phyloP scores from a whole-genome alignment of 805 yeast species.

The Saccharomycopsis oosterbeekiorum region DNA sequence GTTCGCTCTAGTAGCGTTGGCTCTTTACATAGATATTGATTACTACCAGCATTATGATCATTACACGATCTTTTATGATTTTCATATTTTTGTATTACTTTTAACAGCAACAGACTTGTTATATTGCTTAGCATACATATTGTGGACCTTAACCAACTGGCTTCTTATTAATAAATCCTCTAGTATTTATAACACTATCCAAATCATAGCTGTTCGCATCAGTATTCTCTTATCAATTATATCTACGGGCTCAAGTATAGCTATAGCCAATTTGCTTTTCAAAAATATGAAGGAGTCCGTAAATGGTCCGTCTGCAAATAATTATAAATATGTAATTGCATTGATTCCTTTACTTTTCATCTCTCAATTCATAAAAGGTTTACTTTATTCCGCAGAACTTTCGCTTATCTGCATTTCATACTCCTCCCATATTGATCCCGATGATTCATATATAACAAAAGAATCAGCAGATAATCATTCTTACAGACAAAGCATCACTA shows the following conservation, averaged over 20 bases:
- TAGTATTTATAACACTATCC: not conserved
- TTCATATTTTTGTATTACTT: not conserved
- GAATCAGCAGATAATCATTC: not conserved
- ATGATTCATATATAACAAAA: not conserved
- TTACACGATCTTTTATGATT: not conserved
- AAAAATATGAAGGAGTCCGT: not conserved
- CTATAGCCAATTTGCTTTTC: not conserved
- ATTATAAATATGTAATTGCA: not conserved
- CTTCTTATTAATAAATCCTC: not conserved
- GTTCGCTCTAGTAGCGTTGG: not conserved
- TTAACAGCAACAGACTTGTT: not conserved
- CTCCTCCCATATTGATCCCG: not conserved
- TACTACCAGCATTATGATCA: not conserved
- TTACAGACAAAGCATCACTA: not conserved
- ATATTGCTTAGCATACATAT: not conserved
- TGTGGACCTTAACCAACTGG: not conserved
- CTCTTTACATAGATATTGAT: not conserved
- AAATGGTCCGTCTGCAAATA: not conserved
- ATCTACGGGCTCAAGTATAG: not conserved
- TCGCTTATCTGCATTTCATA: not conserved
- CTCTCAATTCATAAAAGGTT: slow-evolving; percentile 1
- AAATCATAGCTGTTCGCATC: not conserved
- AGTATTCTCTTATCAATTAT: not conserved
- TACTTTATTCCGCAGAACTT: not conserved
- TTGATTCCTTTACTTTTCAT: not conserved